Conservation (phyloP, 1,139 yeast genomes). For the Diutina scorzettiae region DNA sequence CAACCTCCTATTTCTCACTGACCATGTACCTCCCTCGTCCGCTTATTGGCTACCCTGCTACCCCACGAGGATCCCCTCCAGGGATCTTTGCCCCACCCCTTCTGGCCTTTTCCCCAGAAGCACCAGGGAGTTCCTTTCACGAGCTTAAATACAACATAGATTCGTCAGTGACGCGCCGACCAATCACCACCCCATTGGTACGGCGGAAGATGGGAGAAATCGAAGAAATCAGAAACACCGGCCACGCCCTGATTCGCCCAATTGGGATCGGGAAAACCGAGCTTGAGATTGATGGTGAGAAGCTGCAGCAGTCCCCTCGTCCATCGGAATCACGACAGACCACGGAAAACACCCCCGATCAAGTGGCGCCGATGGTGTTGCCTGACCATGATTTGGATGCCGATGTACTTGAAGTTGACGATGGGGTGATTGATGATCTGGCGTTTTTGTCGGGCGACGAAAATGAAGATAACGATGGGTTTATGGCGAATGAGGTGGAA, state of each 20-base stretch:
- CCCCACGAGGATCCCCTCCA: neutral
- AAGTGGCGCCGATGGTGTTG: neutral
- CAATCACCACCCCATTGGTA: conserved; percentile 12
- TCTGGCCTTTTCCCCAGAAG: conserved; percentile 39
- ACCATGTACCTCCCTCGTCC: conserved; percentile 10
- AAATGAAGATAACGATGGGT: conserved; percentile 19
- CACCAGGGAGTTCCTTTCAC: conserved; percentile 31
- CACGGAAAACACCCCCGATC: neutral
- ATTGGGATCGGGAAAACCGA: conserved; percentile 45
- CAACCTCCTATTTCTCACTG: neutral
- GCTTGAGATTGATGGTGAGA: conserved; percentile 23
- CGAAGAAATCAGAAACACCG: conserved; percentile 32
- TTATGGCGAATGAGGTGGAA: conserved; percentile 50
- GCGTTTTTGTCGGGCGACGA: conserved; percentile 8
- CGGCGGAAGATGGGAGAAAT: conserved; percentile 27
- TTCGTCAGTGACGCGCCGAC: conserved; percentile 7
- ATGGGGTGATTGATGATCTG: conserved; percentile 15
- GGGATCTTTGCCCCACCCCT: conserved; percentile 33
- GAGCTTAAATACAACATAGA: conserved; percentile 14
- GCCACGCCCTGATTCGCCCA: conserved; percentile 39
- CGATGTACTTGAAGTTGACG: conserved; percentile 12
- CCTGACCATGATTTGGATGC: conserved; percentile 2
- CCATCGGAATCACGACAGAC: neutral
- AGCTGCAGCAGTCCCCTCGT: no score
- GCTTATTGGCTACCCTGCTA: neutral